Percentiles rank a stretch among this genome's conserved stretches.
Conservation (phyloP, 2,329 filamentous ascomycete species). For the Xylaria hypoxylon region DNA sequence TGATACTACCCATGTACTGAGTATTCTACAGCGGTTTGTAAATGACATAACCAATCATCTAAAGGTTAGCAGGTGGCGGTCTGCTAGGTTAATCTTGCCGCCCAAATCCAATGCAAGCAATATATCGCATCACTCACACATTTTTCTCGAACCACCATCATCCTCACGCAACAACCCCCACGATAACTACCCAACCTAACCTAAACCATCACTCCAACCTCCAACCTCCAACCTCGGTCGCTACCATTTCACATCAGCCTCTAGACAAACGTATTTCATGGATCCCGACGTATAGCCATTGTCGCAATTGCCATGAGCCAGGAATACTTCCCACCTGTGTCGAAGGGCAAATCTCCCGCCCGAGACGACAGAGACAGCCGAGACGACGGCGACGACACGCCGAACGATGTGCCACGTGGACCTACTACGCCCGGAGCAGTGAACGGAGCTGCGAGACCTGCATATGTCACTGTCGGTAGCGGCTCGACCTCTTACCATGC, state of each 20-base stretch:
- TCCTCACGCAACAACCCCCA: not conserved
- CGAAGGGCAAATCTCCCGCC: slow-evolving; percentile 60
- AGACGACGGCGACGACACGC: slow-evolving; percentile 27
- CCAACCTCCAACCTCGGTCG: not conserved
- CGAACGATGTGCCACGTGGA: slow-evolving; percentile 36
- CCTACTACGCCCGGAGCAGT: slow-evolving; percentile 41
- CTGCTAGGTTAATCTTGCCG: too few species aligned
- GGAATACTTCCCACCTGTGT: slow-evolving; percentile 59
- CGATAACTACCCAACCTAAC: not conserved
- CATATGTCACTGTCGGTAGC: slow-evolving; percentile 89
- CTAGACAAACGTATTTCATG: slow-evolving; percentile 29
- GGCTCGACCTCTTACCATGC: slow-evolving; percentile 86
- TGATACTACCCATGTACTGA: too few species aligned
- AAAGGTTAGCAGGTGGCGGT: not conserved
- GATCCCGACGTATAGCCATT: slow-evolving; percentile 40
- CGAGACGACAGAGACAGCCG: slow-evolving; percentile 10
- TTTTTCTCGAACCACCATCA: slow-evolving; percentile 26
- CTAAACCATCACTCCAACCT: not conserved
- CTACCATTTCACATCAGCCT: not conserved
- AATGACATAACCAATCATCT: slow-evolving; percentile 17
- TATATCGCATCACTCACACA: slow-evolving; percentile 26
- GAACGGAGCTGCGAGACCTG: slow-evolving; percentile 58
- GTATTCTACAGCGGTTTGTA: not conserved
- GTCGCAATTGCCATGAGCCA: slow-evolving; percentile 65
- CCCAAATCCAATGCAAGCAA: slow-evolving; percentile 6